Base-by-base conservation (phyloP, 140 eudicot genomes). In the Stevia rebaudiana region DNA sequence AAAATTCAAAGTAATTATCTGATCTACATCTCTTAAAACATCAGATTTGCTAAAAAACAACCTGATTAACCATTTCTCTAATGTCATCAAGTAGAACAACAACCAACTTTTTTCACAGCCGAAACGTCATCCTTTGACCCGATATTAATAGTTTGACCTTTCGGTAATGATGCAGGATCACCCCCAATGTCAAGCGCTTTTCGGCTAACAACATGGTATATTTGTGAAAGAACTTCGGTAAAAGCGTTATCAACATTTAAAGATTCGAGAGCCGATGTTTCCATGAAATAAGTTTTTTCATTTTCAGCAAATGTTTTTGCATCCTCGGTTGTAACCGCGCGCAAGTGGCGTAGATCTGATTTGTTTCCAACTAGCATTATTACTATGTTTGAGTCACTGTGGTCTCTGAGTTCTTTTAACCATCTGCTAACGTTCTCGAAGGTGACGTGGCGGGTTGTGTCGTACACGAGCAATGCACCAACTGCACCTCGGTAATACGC, bases 361-460 rank as follows among this genome's bases (percentile, higher is more conserved):
- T 84, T 84, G 75, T 81, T 84, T 56, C 91, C 91, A 28, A 81
- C 87, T 11, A 84, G 78, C 91, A 84, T 81, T 74, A 81, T 81
- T 61, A 84, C 87, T 39, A 81, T 81, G 47, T 84, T 81, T 13
- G 61, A 53, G 58, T 81, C 87, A n/a, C 84, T 81, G 74, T 84
- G 87, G 69, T 81, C 91, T 37, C 91, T 71, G 30, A 84, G 79
- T 36, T 84, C 87, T 70, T 84, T 84, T 33, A 84, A 61, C 91
- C 87, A 84, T 75, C 91, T 77, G 35, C 70, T 82, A 0, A 83
- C 86, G 11, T 83, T 83, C 67, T 83, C 84, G 17, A 83, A 83
- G 13, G 90, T 83, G 58, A 80, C 80, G 33, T 80, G 86, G 43
- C 90, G 81, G 5, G 90, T 83, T 11, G 78, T 81, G 69, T 83